A percentile compares a stretch with the other conserved stretches of the same genome.
phyloP scores from a whole-genome alignment of 306 rosid genomes.

The Canavalia gladiata region DNA sequence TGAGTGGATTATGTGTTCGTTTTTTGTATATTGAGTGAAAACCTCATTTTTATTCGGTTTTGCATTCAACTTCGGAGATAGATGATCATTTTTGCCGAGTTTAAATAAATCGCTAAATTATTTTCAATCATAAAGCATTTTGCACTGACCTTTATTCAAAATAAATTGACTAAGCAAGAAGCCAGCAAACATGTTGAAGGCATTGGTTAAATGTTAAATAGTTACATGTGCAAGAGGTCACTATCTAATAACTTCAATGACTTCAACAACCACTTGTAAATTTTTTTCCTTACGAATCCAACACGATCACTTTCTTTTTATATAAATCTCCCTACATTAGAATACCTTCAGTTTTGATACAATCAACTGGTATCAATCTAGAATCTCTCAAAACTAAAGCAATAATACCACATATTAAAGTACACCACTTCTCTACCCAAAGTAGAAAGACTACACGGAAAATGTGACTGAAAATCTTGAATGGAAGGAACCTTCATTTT shows the following conservation, averaged over 20 bases:
- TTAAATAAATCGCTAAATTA: neutral
- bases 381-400: slow-evolving; percentile 40
- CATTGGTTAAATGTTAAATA: neutral
- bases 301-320: neutral
- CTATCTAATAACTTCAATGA: neutral
- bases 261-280: neutral
- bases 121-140: neutral
- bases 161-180: neutral
- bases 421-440: neutral
- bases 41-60: too few relatives aligned
- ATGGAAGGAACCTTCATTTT: slow-evolving; percentile 4
- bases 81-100: neutral
- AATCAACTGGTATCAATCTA: slow-evolving; percentile 14
- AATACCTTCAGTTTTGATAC: slow-evolving; percentile 25
- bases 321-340: slow-evolving; percentile 14
- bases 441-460: neutral
- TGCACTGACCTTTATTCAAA: neutral
- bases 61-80: neutral
- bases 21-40: too few relatives aligned
- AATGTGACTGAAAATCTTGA: slow-evolving; percentile 16
- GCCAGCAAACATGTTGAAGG: neutral
- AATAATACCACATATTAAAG: slow-evolving; percentile 14
- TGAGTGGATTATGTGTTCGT: too few relatives aligned
- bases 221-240: neutral
- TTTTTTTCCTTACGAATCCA: neutral